Conservation (phyloP, 1,139 yeast species). For the Zygosaccharomyces sapae region DNA sequence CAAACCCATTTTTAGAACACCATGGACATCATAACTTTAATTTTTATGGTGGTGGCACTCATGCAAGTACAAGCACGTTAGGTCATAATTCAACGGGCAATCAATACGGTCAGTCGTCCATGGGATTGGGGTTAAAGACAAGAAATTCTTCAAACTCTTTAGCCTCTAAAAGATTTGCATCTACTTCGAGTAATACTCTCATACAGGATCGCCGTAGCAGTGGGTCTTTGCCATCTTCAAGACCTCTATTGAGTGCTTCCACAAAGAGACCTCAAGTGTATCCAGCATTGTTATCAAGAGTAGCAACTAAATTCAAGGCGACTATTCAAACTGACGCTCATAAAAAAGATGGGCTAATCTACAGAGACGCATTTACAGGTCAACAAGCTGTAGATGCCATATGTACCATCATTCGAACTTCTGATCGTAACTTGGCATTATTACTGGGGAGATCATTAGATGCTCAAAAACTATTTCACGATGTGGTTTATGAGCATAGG, state of each 20-base stretch:
- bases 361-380: slow-evolving; percentile 93
- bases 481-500: slow-evolving; percentile 91
- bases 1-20: slow-evolving; percentile 22
- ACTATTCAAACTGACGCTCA: slow-evolving; percentile 69
- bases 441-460: slow-evolving; percentile 87
- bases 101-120: slow-evolving; percentile 14
- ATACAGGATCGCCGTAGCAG: slow-evolving; percentile 26
- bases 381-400: slow-evolving; percentile 88
- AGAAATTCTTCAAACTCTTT: slow-evolving; percentile 38
- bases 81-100: slow-evolving; percentile 10
- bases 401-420: slow-evolving; percentile 78
- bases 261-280: slow-evolving; percentile 45
- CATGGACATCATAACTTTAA: slow-evolving; percentile 9
- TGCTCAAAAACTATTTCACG: slow-evolving; percentile 92
- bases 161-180: slow-evolving; percentile 31
- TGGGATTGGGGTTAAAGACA: slow-evolving; percentile 38
- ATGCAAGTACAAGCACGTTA: slow-evolving; percentile 6
- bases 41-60: slow-evolving; percentile 7
- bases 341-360: slow-evolving; percentile 89
- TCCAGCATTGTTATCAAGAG: slow-evolving; percentile 84
- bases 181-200: slow-evolving; percentile 34
- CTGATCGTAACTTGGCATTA: slow-evolving; percentile 85
- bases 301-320: slow-evolving; percentile 74
- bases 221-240: slow-evolving; percentile 28
- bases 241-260: slow-evolving; percentile 28